phyloP scores from a whole-genome alignment of 2,329 filamentous ascomycete genomes.

The Ilyonectria destructans region DNA sequence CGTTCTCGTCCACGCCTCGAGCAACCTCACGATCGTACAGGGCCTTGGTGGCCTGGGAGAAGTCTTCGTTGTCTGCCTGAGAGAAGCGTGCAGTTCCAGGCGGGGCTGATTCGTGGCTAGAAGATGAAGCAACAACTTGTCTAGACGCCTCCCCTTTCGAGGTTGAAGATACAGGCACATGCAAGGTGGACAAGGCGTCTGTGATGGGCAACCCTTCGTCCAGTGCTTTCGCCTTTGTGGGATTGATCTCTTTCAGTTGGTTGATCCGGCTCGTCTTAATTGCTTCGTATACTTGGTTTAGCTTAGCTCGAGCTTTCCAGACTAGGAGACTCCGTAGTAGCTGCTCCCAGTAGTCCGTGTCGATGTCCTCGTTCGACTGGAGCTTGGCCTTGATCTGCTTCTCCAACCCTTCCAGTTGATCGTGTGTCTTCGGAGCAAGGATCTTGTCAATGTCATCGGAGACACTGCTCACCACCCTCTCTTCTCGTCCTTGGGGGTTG shows the following conservation, averaged over 20 bases:
- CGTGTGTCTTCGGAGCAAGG: slow-evolving; percentile 86
- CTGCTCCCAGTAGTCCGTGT: slow-evolving; percentile 98
- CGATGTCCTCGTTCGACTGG: slow-evolving; percentile 90
- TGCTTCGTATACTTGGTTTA: slow-evolving; percentile 83
- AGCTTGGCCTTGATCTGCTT: slow-evolving; percentile 90
- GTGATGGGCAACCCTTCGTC: slow-evolving; percentile 31
- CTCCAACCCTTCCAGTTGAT: slow-evolving; percentile 90
- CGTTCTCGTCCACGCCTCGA: slow-evolving; percentile 91
- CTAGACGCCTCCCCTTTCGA: slow-evolving; percentile 30
- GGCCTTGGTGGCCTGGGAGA: slow-evolving; percentile 88
- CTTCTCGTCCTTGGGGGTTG: slow-evolving; percentile 74
- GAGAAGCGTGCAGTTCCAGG: slow-evolving; percentile 80
- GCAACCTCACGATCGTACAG: slow-evolving; percentile 95
- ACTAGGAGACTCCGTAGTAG: slow-evolving; percentile 87
- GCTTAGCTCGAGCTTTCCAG: slow-evolving; percentile 92
- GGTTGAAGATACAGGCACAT: slow-evolving; percentile 20
- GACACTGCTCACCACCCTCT: slow-evolving; percentile 85
- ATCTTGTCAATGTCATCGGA: slow-evolving; percentile 91
- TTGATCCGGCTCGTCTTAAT: slow-evolving; percentile 81
- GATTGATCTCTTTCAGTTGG: slow-evolving; percentile 77
- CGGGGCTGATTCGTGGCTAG: slow-evolving; percentile 56
- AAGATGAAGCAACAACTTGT: slow-evolving; percentile 37
- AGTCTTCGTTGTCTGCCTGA: slow-evolving; percentile 80
- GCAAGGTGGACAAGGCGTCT: slow-evolving; percentile 22
- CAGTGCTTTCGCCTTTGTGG: slow-evolving; percentile 71